Evolutionary conservation across 75 land plant species (phyloP), one percentile per base, ranked within the genome.

Genomic region (Selaginella tamariscina): DNA sequence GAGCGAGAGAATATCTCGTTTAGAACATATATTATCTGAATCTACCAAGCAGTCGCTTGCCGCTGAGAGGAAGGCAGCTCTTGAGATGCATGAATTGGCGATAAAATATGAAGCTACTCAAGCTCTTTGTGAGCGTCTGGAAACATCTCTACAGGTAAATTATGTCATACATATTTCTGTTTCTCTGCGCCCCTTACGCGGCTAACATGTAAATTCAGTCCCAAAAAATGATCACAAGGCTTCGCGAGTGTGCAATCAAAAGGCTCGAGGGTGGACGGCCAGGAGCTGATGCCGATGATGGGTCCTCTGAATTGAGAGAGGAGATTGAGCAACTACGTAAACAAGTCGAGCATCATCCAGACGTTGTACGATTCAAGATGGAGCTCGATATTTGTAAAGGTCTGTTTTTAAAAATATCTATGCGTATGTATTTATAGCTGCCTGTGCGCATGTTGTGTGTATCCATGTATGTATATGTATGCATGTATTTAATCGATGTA

Each of bases 1-100:
- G 33, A 70, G 20, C 11, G 30, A 30, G 11, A 64, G 55, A 13
- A 22, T 70, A 8, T 57, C 32, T 24, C 72, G 72, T 22, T 33
- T 70, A 1, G 72, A 70, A 31, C 55, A 70, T 49, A 70, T 70
- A 5, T 22, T 70, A 20, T 70, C 72, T 62, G 55, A 70, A 28
- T 70, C 72, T 29, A 32, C 33, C 28, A 70, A 70, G 68, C 64
- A 60, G 32, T 32, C 72, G 27, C 27, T 70, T 33, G 64, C 33
- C 15, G 72, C 60, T 59, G 72, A 70, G 68, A 22, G 68, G 31
- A 70, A 70, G 33, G 49, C 72, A 29, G 64, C 72, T 30, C 49
- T 31, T 18, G 49, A 70, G 32, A 57, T 70, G 65, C 65, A 70
- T 57, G 68, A 30, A 1, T 13, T 70, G 1, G 23, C 1, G 8